Base-by-base conservation (phyloP, 441 rosid species). In the Jatropha multifida region DNA sequence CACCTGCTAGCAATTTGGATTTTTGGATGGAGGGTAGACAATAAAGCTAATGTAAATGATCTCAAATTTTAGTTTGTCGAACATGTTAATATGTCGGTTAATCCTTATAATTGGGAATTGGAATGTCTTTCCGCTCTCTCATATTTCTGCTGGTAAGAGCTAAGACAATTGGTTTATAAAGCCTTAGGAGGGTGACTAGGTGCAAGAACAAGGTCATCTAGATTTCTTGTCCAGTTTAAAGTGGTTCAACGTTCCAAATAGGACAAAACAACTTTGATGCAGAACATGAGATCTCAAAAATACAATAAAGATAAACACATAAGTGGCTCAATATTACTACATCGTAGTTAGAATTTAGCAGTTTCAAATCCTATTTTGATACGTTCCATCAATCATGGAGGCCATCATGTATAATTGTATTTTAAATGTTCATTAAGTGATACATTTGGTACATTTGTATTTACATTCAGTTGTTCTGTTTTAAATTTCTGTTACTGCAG, bases 401-500 rank as follows among this genome's bases (percentile, higher is more conserved):
- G 60, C 46, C 23, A 1, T 59, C 41, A 59, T 59, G n/a, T 42
- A n/a, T 18, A 20, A 27, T 32, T 32, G 23, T 67, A 14, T 67
- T 54, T 44, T 40, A 4, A 27, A 42, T 74, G 52, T 17, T 61
- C 2, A 61, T 63, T 68, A 1, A 58, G 18, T n/a, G 48, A 14
- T 14, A 44, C 7, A 4, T 44, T 7, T 44, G 48, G 23, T 23
- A 23, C 41, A 8, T 52, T 17, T 38, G 40, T 54, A 5, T 52
- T 51, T 41, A 13, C 5, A 48, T 54, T 17, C 1, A 8, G 3
- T 44, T 41, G 4, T 58, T 14, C 4, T 44, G 7, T 7, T 71
- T 60, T 13, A 51, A 23, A 38, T 55, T 20, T 56, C 37, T 44
- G 38, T 23, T 58, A 71, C 71, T 59, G 71, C 85, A 92, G 97